Evolutionary conservation across 2,329 filamentous ascomycete genomes (phyloP), one percentile per base, ranked within the genome.

Genomic region (Bisporella sp.): DNA sequence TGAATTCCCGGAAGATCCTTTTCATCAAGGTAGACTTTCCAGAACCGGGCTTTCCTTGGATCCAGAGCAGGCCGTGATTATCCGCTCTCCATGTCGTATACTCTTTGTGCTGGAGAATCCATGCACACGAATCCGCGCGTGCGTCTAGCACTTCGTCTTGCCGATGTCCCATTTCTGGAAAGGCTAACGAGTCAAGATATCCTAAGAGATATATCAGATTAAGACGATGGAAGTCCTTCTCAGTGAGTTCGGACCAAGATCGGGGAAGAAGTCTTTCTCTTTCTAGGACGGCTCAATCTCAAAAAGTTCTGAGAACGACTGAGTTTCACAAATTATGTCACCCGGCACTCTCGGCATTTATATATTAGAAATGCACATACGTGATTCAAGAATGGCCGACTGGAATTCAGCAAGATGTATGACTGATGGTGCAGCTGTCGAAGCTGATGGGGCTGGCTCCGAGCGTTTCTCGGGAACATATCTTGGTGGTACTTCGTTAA

Each of bases 1-100:
- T 29, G 32, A 11, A 31, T 21, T 8, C 13, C 29, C 11, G 42
- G 3, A 45, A 39, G 35, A 39, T 39, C 3, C 35, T 39, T 39
- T 58, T 59, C 45, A 73, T 57, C 32, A 72, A 50, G 1, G 68
- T 72, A 5, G 68, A 71, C 48, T 73, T 72, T 2, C 69, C 69
- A 1, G 65, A 64, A 5, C 69, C 69, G 3, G 70, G 68, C 30
- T 71, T 69, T 2, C 70, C 70, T 45, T 67, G 68, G 35, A 72
- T 65, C 67, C 66, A 71, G 4, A 70, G 63, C 0, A 69, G 5
- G 4, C 54, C 60, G n/a, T 21, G 42, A 6, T 58, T 11, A 0
- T 31, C 1, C 0, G 5, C 3, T 4, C 48, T 31, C 66, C 66
- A 69, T 6, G 5, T 46, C 5, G 8, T 51, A 33, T 59, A 69